These are phyloP conservation scores for Dunaliella sp. DNA, from an alignment of 139 green algal genomes.

Conservation along the genomic window DNA sequence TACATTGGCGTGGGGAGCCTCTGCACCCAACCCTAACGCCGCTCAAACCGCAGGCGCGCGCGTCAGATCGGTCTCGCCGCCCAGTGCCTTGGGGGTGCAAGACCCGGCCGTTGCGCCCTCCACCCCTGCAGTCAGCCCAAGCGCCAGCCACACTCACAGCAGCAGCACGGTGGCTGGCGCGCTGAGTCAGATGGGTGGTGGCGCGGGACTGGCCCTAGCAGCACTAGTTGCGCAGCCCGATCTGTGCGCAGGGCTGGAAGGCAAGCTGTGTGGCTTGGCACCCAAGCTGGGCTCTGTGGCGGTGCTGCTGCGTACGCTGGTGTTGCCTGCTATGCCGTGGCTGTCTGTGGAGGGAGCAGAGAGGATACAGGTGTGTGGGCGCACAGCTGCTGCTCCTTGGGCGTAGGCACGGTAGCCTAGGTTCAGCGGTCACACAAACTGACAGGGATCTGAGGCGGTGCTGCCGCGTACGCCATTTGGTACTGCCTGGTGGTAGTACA, in stretches of 20 bases:
- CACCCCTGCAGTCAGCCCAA: not conserved
- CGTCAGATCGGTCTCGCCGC: not conserved
- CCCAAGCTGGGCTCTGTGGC: constrained; percentile 18
- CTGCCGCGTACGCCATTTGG: too few relatives aligned
- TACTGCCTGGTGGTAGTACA: too few relatives aligned
- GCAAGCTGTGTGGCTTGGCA: not conserved
- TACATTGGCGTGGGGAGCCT: not conserved
- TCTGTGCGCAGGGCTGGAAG: not conserved
- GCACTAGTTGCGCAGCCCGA: not conserved
- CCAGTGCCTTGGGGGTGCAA: too few relatives aligned
- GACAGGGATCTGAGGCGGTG: too few relatives aligned
- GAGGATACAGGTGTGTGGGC: constrained; percentile 17
- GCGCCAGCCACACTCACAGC: too few relatives aligned
- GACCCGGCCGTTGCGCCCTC: not conserved
- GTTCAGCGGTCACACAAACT: too few relatives aligned
- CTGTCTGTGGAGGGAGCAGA: constrained; percentile 29
- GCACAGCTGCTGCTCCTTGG: too few relatives aligned
- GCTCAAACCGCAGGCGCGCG: not conserved
- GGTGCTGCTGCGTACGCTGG: constrained; percentile 25
- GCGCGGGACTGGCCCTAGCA: not conserved
- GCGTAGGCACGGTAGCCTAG: too few relatives aligned
- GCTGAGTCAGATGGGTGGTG: not conserved
- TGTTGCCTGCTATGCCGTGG: constrained; percentile 38
- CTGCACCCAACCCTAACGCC: not conserved
- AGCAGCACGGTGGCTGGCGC: not conserved